Base-by-base conservation (phyloP, 352 stramenopile species). In the Phytopythium helicoides region DNA sequence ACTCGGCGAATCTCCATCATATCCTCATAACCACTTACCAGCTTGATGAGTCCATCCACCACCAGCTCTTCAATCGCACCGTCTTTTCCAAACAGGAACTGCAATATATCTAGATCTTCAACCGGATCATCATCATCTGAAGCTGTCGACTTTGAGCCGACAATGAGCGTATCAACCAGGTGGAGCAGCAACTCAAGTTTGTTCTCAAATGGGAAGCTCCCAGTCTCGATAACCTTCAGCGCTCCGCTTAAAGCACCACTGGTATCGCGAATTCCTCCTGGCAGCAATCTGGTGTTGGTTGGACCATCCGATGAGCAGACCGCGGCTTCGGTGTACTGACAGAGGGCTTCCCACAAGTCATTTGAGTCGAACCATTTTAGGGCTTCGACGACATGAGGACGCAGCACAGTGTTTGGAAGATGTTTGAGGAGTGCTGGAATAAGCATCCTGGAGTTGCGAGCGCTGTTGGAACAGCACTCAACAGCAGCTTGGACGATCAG, bases 361-460 rank as follows among this genome's bases (percentile, higher is more conserved):
- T 56, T 50, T 3, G 78, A 69, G 5, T 92, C 77, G 52, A 92
- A 95, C 26, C 68, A 70, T 19, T 89, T 81, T 2, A 95, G 65
- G 8, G 82, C 79, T 6, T 69, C 60, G 1, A 95, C 79, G 37
- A 90, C 78, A 55, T 91, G 74, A 2, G 73, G 62, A 0, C 81
- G 79, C 31, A 93, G 50, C 15, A 76, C 54, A 3, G 81, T 78
- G 47, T 92, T 86, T 3, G 79, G 58, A 0, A 95, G 59, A 52
- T 89, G 82, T 41, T 95, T 91, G 45, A 95, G 70, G 6, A 95
- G 56, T 0, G 85, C 80, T 3, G 85, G 85, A 31, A 95, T 87
- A 2, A 95, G 63, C 81, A 95, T 95, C 47, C 83, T 66, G 1
- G 85, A 95, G 46, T 78, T 79, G 10, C 85, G 76, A 10, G 73